phyloP scores from a whole-genome alignment of 805 yeast genomes.

The Tetrapisispora phaffii region DNA sequence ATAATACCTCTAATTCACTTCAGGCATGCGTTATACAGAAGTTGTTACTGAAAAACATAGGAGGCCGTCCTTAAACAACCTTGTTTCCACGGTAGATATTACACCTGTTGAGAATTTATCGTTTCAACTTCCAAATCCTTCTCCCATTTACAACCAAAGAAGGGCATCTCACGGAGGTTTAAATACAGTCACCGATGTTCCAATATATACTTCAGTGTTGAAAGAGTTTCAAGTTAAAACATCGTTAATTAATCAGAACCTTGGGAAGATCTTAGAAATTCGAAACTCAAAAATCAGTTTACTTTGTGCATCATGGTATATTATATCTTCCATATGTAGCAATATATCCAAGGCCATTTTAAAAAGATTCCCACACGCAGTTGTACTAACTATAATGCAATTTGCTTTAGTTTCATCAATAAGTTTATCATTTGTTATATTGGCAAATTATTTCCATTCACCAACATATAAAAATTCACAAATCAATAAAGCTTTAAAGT shows the following conservation, averaged over 20 bases:
- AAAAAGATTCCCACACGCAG: slow-evolving; percentile 61
- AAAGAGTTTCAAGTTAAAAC: background rate
- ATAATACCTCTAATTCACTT: background rate
- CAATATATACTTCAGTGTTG: background rate
- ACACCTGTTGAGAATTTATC: background rate
- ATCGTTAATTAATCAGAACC: background rate
- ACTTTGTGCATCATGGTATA: slow-evolving; percentile 72
- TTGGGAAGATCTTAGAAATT: no score
- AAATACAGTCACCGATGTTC: background rate
- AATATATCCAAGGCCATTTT: slow-evolving; percentile 74
- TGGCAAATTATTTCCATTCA: slow-evolving; percentile 38
- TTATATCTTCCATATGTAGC: slow-evolving; percentile 67
- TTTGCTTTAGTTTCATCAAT: slow-evolving; percentile 61
- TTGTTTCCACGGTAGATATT: background rate
- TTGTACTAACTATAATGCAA: slow-evolving; percentile 84
- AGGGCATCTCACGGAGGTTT: background rate
- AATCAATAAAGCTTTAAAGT: slow-evolving; percentile 10
- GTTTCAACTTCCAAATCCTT: background rate
- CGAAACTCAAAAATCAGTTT: slow-evolving; percentile 31
- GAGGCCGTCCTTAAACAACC: background rate
- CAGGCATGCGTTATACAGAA: background rate
- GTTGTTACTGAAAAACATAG: background rate
- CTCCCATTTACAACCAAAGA: background rate
- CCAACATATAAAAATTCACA: slow-evolving; percentile 22
- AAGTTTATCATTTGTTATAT: slow-evolving; percentile 39